phyloP scores from a whole-genome alignment of 2,329 filamentous ascomycete species.

The Scleromitrula shiraiana region DNA sequence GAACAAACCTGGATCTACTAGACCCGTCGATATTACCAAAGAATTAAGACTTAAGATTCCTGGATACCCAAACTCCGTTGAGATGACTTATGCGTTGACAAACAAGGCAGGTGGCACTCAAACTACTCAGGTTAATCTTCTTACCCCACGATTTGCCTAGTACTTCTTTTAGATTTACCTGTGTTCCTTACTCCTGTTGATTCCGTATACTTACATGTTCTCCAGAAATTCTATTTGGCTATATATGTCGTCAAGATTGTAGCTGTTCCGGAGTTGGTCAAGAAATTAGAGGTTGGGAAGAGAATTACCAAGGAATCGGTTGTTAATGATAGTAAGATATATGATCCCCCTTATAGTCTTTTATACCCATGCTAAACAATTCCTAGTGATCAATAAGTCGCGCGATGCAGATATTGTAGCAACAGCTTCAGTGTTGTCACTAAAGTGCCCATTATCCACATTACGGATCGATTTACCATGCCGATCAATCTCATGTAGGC shows the following conservation, averaged over 20 bases:
- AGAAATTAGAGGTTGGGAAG: slow-evolving; percentile 55
- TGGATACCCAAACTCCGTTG: slow-evolving; percentile 66
- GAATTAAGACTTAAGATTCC: slow-evolving; percentile 59
- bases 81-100: slow-evolving; percentile 88
- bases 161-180: slow-evolving; percentile 7
- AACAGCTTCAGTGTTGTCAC: slow-evolving; percentile 77
- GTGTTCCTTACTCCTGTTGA: not conserved
- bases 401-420: slow-evolving; percentile 84
- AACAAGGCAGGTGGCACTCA: slow-evolving; percentile 55
- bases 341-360: not conserved
- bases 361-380: slow-evolving; percentile 4
- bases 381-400: slow-evolving; percentile 67
- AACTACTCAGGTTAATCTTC: slow-evolving; percentile 13
- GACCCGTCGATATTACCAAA: slow-evolving; percentile 83
- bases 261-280: slow-evolving; percentile 63
- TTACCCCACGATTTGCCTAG: slow-evolving; percentile 14
- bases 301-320: slow-evolving; percentile 76
- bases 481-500: slow-evolving; percentile 70
- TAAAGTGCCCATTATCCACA: slow-evolving; percentile 89
- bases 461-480: slow-evolving; percentile 74
- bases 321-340: slow-evolving; percentile 66
- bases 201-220: slow-evolving; percentile 3
- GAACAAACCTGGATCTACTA: slow-evolving; percentile 90
- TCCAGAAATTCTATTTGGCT: slow-evolving; percentile 63
- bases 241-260: slow-evolving; percentile 69